A percentile compares a stretch with the other conserved stretches of the same genome.
phyloP scores from a whole-genome alignment of 2,329 filamentous ascomycete species.

The Decorospora gaudefroyi region DNA sequence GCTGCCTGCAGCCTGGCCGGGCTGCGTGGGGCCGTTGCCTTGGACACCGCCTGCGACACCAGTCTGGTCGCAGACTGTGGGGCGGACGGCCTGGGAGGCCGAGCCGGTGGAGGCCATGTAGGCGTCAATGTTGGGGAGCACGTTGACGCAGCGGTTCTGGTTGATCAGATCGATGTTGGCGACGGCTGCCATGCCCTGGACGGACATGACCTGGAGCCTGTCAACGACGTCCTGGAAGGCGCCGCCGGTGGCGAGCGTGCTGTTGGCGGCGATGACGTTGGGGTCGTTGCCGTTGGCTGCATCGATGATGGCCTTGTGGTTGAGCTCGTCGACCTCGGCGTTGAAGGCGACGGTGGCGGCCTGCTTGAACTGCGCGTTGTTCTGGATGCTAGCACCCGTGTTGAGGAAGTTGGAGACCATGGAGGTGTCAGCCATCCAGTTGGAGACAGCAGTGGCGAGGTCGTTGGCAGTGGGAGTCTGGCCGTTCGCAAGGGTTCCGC shows the following conservation, averaged over 20 bases:
- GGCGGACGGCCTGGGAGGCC: constrained; percentile 36
- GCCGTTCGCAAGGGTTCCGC: constrained; percentile 25
- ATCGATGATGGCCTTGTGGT: constrained; percentile 47
- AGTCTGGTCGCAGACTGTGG: constrained; percentile 40
- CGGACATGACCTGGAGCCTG: constrained; percentile 46
- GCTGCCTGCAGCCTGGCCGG: constrained; percentile 37
- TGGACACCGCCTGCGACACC: constrained; percentile 44
- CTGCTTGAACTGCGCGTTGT: constrained; percentile 45
- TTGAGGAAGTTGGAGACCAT: constrained; percentile 49
- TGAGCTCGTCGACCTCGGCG: constrained; percentile 48
- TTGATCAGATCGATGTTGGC: constrained; percentile 46
- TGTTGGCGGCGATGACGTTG: constrained; percentile 44
- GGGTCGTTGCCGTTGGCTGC: constrained; percentile 30
- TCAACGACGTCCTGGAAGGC: constrained; percentile 48
- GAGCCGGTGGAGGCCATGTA: constrained; percentile 45
- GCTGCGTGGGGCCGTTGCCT: constrained; percentile 34
- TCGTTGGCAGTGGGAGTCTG: constrained; percentile 35
- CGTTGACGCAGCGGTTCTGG: constrained; percentile 45
- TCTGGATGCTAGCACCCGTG: constrained; percentile 39
- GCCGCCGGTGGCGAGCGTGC: constrained; percentile 44
- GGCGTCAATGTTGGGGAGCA: constrained; percentile 46
- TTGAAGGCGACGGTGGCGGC: constrained; percentile 46
- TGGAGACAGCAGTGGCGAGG: constrained; percentile 44
- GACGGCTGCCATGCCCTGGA: constrained; percentile 40
- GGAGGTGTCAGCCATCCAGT: constrained; percentile 47